These are phyloP conservation scores for Aspergillus pseudoterreus DNA, from an alignment of 2,329 filamentous ascomycete species.

Conservation along the genomic window DNA sequence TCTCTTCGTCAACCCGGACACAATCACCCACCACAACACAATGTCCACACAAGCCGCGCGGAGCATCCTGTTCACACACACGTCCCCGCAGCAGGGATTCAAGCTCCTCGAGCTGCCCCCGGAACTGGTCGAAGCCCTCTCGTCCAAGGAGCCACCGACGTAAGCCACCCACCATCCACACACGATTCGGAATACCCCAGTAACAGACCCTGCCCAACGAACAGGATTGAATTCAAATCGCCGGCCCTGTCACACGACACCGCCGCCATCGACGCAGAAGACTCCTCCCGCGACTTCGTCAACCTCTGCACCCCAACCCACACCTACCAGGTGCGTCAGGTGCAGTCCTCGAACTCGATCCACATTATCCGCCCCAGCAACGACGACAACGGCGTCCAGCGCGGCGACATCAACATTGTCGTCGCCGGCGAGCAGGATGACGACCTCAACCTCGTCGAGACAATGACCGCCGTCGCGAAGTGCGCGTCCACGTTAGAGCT, in stretches of 20 bases:
- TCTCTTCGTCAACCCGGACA: constrained; percentile 1
- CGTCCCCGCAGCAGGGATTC: constrained; percentile 49
- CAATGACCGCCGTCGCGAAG: constrained; percentile 41
- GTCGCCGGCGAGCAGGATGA: constrained; percentile 12
- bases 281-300: constrained; percentile 38
- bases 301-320: constrained; percentile 57
- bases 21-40: background rate
- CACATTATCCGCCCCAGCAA: constrained; percentile 50
- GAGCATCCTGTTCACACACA: constrained; percentile 40
- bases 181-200: background rate
- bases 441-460: constrained; percentile 24
- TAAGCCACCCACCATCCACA: constrained; percentile 16
- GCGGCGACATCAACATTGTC: constrained; percentile 27
- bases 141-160: constrained; percentile 42
- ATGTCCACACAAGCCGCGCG: constrained; percentile 39
- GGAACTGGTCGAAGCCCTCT: constrained; percentile 53
- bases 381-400: constrained; percentile 15
- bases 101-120: constrained; percentile 59
- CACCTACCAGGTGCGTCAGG: constrained; percentile 60
- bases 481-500: constrained; percentile 46
- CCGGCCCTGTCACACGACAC: constrained; percentile 14
- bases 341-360: constrained; percentile 63
- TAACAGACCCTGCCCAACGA: background rate
- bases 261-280: constrained; percentile 22
- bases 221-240: constrained; percentile 44